These are phyloP conservation scores for Xylaria grammica DNA, from an alignment of 495 filamentous ascomycete genomes.

Conservation along the genomic window DNA sequence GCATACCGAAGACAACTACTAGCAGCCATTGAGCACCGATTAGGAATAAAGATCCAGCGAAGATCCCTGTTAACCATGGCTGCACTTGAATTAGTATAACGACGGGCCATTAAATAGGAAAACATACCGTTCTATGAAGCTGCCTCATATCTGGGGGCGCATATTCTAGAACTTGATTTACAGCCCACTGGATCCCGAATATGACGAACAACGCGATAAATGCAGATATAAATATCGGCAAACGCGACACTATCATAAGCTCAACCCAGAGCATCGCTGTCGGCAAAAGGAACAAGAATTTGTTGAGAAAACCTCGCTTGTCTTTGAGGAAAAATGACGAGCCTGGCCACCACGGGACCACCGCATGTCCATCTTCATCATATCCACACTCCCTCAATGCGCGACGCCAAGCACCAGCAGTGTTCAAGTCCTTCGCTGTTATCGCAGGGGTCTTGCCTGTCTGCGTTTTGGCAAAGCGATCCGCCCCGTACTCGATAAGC, in stretches of 20 bases:
- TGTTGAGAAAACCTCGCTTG: constrained; percentile 73
- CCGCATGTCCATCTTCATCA: constrained; percentile 74
- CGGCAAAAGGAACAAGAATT: constrained; percentile 91
- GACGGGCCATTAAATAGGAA: not conserved
- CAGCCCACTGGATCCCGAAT: constrained; percentile 78
- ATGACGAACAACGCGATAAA: constrained; percentile 69
- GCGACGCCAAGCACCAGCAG: constrained; percentile 76
- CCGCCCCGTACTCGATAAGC: constrained; percentile 90
- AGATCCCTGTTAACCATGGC: constrained; percentile 93
- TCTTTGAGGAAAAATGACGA: constrained; percentile 67
- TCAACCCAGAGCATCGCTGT: constrained; percentile 73
- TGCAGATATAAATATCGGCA: constrained; percentile 75
- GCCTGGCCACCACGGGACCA: constrained; percentile 62
- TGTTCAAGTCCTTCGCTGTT: constrained; percentile 89
- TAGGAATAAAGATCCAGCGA: constrained; percentile 85
- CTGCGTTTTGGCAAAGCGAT: constrained; percentile 83
- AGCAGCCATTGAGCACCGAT: constrained; percentile 77
- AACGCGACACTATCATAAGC: constrained; percentile 72
- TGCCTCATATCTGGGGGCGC: constrained; percentile 85
- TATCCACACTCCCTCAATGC: constrained; percentile 87
- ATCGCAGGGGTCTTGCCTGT: constrained; percentile 86
- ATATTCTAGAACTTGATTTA: constrained; percentile 75
- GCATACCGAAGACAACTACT: constrained; percentile 65
- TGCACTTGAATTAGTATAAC: constrained; percentile 39
- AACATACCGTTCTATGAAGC: constrained; percentile 81